phyloP scores from a whole-genome alignment of 495 filamentous ascomycete species.

The Xylaria curta region DNA sequence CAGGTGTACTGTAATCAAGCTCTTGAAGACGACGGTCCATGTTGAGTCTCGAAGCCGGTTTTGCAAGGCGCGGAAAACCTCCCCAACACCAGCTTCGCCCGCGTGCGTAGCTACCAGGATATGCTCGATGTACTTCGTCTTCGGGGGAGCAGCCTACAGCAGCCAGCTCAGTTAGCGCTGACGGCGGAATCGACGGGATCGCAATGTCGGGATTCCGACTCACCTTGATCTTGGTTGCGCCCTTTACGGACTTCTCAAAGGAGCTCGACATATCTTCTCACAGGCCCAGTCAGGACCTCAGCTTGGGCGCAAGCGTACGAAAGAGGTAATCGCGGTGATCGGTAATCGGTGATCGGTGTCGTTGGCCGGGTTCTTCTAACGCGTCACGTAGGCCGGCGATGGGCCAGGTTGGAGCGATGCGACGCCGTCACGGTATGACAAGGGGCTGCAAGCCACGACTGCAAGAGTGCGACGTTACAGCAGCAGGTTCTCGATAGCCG shows the following conservation, averaged over 20 bases:
- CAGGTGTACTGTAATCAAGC: slow-evolving; percentile 90
- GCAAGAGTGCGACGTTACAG: slow-evolving; percentile 2
- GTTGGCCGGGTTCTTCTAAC: background rate
- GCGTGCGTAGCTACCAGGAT: slow-evolving; percentile 95
- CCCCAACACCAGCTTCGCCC: slow-evolving; percentile 92
- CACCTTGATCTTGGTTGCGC: slow-evolving; percentile 93
- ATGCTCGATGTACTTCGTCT: slow-evolving; percentile 99
- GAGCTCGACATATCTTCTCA: slow-evolving; percentile 70
- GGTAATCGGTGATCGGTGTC: slow-evolving; percentile 1
- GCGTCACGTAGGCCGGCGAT: slow-evolving; percentile 11
- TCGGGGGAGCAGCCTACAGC: slow-evolving; percentile 85
- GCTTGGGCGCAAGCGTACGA: background rate
- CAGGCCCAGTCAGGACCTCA: background rate
- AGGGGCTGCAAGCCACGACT: slow-evolving; percentile 8
- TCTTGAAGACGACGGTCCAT: slow-evolving; percentile 97
- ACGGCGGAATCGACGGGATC: slow-evolving; percentile 21
- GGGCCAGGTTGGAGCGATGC: slow-evolving; percentile 3
- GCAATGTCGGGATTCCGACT: slow-evolving; percentile 32
- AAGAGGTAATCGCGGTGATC: background rate
- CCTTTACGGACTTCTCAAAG: slow-evolving; percentile 93
- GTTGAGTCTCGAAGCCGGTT: slow-evolving; percentile 89
- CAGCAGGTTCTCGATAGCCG: background rate
- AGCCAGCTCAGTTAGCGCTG: slow-evolving; percentile 29
- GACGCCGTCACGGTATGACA: slow-evolving; percentile 24
- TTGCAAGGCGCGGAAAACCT: slow-evolving; percentile 92